Evolutionary conservation across 257 asterid genomes (phyloP), one percentile per base, ranked within the genome.

Genomic region (Nicotiana sylvestris): DNA sequence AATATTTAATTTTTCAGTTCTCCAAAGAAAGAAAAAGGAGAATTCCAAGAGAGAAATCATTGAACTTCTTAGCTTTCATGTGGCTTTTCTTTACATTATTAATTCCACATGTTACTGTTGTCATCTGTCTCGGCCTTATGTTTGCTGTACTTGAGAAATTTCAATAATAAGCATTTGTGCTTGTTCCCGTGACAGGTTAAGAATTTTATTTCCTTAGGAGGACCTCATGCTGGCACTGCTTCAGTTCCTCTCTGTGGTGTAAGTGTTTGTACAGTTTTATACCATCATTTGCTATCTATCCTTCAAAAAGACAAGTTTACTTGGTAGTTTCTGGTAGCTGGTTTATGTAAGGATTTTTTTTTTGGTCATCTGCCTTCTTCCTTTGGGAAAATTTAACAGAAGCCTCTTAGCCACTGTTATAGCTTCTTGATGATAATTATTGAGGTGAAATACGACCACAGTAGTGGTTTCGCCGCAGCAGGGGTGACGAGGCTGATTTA

Each of bases 211-310:
- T 92, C 98, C 83, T 86, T 95, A 12, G 99, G 97, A 81, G 98
- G 99, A 76, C 99, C 99, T 79, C 99, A 96, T 88, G 97, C 98
- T 30, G 99, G 99, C 76, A 96, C 97, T 82, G 99, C 99, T 86
- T 96, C 99, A 43, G 97, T 94, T 88, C 99, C 99, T 82, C 91
- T 96, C 49, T 96, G 99, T 85, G 99, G 99, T 56, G 99, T 94
- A 90, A 88, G 97, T 91, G 85, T 60, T 65, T 81, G 69, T 77
- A 25, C 25, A 46, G 12, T 51, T 76, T 53, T 76, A 9, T 76
- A 13, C 46, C 9, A 15, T 49, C 43, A 27, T 51, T 27, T 27
- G 80, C 62, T 74, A 27, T 49, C 29, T 76, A 51, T 76, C 64
- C 27, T 76, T 76, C 43, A 27, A 7, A 6, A 74, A 25, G 79